phyloP scores from a whole-genome alignment of 1,139 yeast genomes.

The Hansenula lynferdii region DNA sequence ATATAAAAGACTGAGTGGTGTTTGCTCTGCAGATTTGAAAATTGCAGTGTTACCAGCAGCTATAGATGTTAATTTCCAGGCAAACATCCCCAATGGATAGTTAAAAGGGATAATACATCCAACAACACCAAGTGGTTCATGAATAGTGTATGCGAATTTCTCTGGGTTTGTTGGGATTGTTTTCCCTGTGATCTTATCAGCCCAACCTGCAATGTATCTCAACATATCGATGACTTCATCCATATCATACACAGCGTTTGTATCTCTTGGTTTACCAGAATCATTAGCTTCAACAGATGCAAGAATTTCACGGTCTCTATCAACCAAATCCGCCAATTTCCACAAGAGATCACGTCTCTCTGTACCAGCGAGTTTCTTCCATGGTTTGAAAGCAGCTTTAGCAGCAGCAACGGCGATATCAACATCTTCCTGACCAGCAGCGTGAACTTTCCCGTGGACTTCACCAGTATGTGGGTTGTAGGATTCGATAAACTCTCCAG shows the following conservation, averaged over 20 bases:
- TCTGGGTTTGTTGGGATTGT: slow-evolving; percentile 60
- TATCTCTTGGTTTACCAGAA: slow-evolving; percentile 56
- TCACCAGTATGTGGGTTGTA: slow-evolving; percentile 66
- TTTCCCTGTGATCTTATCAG: slow-evolving; percentile 75
- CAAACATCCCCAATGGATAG: slow-evolving; percentile 62
- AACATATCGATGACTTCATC: slow-evolving; percentile 54
- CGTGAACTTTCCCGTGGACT: slow-evolving; percentile 57
- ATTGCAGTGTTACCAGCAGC: slow-evolving; percentile 67
- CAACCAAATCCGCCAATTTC: slow-evolving; percentile 48
- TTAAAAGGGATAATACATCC: slow-evolving; percentile 74
- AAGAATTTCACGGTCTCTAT: slow-evolving; percentile 42
- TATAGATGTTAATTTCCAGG: slow-evolving; percentile 70
- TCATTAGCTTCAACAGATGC: slow-evolving; percentile 61
- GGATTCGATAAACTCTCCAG: slow-evolving; percentile 50
- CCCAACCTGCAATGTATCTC: slow-evolving; percentile 81
- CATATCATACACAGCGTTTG: slow-evolving; percentile 56
- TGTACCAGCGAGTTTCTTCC: slow-evolving; percentile 44
- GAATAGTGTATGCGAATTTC: slow-evolving; percentile 72
- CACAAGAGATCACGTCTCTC: slow-evolving; percentile 42
- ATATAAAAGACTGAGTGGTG: slow-evolving; percentile 57
- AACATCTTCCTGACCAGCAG: slow-evolving; percentile 66
- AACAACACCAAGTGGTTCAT: slow-evolving; percentile 80
- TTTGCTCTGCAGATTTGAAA: slow-evolving; percentile 62
- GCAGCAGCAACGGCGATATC: slow-evolving; percentile 78
- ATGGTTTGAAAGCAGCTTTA: slow-evolving; percentile 55